Base-by-base conservation (phyloP, 495 filamentous ascomycete species). In the Aspergillus sclerotiicarbonarius region DNA sequence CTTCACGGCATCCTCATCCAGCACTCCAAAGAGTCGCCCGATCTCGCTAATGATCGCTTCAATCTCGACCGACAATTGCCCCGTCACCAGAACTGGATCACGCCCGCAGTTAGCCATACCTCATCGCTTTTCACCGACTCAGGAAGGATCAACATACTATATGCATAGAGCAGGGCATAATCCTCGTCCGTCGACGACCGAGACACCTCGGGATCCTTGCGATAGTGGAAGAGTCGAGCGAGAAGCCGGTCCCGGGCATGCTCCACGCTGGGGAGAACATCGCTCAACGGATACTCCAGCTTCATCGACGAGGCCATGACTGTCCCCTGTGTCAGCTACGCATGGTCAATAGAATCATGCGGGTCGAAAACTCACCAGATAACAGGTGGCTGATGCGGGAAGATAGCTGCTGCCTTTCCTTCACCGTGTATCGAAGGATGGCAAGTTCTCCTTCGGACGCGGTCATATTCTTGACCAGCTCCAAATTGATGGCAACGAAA, bases 401-500 rank as follows among this genome's bases (percentile, higher is more conserved):
- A 58, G 89, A 92, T 20, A 98, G 77, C 64, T 90, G 84, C 19
- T 80, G 82, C 21, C 93, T 79, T 67, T 98, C 92, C n/a, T 80
- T 75, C 8, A 83, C 82, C 4, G 94, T 98, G 67, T 88, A 90
- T 54, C 83, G 80, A 37, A 98, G 76, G 47, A 97, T 81, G 20
- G 84, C 82, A 46, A 86, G 80, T 71, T 97, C 94, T 0, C 92
- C 91, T 48, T 88, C 84, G 12, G 84, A 92, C 16, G 90, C 83
- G 31, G 82, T 83, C 9, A 88, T 79, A 49, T 90, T 88, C 68
- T 93, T 93, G 71, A 88, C 76, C 58, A 96, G 90, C 62, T 96
- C 86, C 3, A 96, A 84, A 63, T 92, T 95, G 88, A 98, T 96
- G 37, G 93, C 90, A 68, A 96, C 89, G 68, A 98, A 96, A 21